A percentile compares a stretch with the other conserved stretches of the same genome.
These are phyloP conservation scores for Alternaria sp. DNA, from an alignment of 2,329 filamentous ascomycete species.

Conservation along the genomic window DNA sequence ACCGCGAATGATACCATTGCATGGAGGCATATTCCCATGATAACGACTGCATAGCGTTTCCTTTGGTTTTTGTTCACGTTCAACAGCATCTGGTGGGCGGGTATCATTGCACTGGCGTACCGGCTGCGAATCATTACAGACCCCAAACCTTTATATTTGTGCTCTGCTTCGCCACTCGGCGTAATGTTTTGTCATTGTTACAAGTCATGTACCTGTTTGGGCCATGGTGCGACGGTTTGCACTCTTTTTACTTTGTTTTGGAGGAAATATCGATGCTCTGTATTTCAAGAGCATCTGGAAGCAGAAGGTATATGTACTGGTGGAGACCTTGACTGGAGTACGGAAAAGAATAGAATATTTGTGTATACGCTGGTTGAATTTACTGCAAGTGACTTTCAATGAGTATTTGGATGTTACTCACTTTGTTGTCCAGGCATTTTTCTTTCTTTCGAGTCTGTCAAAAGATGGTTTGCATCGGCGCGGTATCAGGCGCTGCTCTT, in stretches of 20 bases:
- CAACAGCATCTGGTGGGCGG: constrained; percentile 36
- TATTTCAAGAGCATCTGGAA: neutral
- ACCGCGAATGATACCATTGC: constrained; percentile 26
- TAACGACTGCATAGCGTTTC: constrained; percentile 53
- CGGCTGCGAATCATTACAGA: constrained; percentile 10
- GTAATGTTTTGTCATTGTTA: constrained; percentile 31
- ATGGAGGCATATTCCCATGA: constrained; percentile 35
- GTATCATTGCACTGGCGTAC: constrained; percentile 26
- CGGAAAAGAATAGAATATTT: constrained; percentile 7
- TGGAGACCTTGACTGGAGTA: constrained; percentile 8
- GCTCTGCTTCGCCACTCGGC: constrained; percentile 21
- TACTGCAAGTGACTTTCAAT: neutral
- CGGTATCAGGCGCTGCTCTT: neutral
- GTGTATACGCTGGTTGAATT: neutral
- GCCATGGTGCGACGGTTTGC: constrained; percentile 8
- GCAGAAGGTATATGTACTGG: constrained; percentile 1
- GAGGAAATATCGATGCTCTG: neutral
- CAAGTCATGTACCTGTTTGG: constrained; percentile 2
- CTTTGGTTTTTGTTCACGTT: constrained; percentile 30
- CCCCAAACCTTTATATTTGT: constrained; percentile 13
- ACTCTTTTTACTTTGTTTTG: constrained; percentile 9
- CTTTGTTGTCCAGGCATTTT: neutral
- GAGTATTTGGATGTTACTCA: neutral
- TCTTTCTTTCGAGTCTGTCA: neutral
- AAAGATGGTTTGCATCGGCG: neutral